Conservation (phyloP, 148 eudicot genomes). For the Chenopodium suecicum region DNA sequence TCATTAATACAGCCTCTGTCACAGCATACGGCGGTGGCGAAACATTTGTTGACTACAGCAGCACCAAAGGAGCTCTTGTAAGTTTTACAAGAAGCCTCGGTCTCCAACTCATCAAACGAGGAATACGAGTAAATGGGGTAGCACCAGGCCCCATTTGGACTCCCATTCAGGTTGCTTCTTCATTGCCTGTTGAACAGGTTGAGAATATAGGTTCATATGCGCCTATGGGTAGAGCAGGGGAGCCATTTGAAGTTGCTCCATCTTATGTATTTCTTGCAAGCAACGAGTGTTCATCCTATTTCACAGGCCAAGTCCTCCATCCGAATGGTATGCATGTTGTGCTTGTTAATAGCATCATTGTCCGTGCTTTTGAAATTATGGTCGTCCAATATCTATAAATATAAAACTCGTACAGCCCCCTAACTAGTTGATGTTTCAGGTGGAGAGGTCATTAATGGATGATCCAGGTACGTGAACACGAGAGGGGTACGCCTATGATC, state of each 20-base stretch:
- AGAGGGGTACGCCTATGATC: neutral
- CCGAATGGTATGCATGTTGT: slow-evolving; percentile 41
- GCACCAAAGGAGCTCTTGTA: slow-evolving; percentile 38
- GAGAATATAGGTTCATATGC: slow-evolving; percentile 26
- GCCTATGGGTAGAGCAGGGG: slow-evolving; percentile 35
- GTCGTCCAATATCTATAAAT: no score
- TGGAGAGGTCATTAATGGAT: slow-evolving; percentile 9
- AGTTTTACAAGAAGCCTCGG: slow-evolving; percentile 36
- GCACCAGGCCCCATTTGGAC: slow-evolving; percentile 66
- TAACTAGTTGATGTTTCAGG: slow-evolving; percentile 9
- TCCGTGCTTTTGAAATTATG: no score
- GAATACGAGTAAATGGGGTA: slow-evolving; percentile 60
- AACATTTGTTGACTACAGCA: slow-evolving; percentile 39
- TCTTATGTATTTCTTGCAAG: slow-evolving; percentile 55
- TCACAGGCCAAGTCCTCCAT: slow-evolving; percentile 56
- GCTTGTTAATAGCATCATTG: no score
- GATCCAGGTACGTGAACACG: neutral
- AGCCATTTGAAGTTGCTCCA: slow-evolving; percentile 57
- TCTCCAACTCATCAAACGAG: slow-evolving; percentile 32
- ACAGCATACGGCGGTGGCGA: slow-evolving; percentile 28
- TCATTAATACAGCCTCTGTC: slow-evolving; percentile 54
- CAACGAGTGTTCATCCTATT: slow-evolving; percentile 48
- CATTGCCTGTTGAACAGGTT: slow-evolving; percentile 23
- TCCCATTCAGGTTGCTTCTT: slow-evolving; percentile 38
- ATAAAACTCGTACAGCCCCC: neutral